Evolutionary conservation across 768 basidiomycete genomes (phyloP), one percentile per base, ranked within the genome.

Genomic region (Leucocoprinus birnbaumii): DNA sequence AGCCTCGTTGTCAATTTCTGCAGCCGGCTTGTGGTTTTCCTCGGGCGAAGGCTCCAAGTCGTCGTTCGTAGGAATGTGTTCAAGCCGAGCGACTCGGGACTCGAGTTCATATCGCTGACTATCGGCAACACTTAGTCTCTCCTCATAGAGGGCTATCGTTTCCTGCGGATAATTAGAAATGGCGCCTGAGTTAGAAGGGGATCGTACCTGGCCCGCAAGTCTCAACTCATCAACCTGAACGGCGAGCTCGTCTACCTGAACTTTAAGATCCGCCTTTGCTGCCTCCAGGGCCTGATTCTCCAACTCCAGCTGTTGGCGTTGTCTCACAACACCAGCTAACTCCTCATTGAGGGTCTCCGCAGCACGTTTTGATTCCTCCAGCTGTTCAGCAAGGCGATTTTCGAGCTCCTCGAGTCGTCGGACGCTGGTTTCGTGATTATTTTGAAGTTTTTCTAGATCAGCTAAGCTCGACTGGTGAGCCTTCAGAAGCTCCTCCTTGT

Each of bases 71-170:
- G 46, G 62, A 24, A 55, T 60, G 54, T 50, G 79, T 79, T 92
- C 86, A 7, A 92, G 72, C 0, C 72, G 63, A 10, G 79, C 71
- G 48, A 89, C 73, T 31, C 75, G 77, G 45, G 83, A 79, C 62
- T 95, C 91, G 57, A 89, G 75, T 61, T 95, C 92, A 62, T 91
- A 91, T 43, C 87, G 82, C 59, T 82, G 79, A 13, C 75, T 74
- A 62, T 94, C 89, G 19, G 84, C 80, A 1, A 76, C 77, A 55
- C 82, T 87, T 4, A 96, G 74, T 35, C 87, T 84, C 65, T 94
- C 92, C 72, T 99, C 96, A 65, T 98, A 98, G 10, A 97, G 77
- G 18, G 91, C 91, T 56, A 97, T 97, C 0, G 94, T 93, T 83
- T 94, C 92, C 91, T 94, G 63, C 1, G 18, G 35, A n/a, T 8